Conservation (phyloP, 495 filamentous ascomycete genomes). For the Cryomyces antarcticus region DNA sequence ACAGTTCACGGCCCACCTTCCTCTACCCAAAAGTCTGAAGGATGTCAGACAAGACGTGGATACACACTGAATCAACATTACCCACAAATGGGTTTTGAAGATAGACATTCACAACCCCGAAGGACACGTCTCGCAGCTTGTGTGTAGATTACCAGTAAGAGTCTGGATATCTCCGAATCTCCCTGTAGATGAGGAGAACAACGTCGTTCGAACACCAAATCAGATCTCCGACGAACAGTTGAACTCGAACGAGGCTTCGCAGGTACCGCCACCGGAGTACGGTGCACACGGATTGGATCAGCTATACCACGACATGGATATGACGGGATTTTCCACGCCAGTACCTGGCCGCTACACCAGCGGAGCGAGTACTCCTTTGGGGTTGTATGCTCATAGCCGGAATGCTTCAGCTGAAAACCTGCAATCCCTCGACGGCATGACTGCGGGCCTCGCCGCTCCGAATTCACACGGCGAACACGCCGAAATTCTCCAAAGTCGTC, state of each 20-base stretch:
- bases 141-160: slow-evolving; percentile 65
- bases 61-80: slow-evolving; percentile 59
- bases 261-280: slow-evolving; percentile 65
- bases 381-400: slow-evolving; percentile 48
- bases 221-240: slow-evolving; percentile 19
- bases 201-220: slow-evolving; percentile 31
- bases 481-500: no score
- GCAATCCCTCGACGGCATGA: slow-evolving; percentile 35
- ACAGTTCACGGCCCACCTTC: slow-evolving; percentile 43
- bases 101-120: slow-evolving; percentile 85
- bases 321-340: slow-evolving; percentile 56
- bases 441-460: slow-evolving; percentile 4
- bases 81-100: slow-evolving; percentile 70
- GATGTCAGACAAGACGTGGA: slow-evolving; percentile 76
- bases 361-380: slow-evolving; percentile 45
- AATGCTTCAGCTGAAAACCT: slow-evolving; percentile 65
- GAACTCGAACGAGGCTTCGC: slow-evolving; percentile 13
- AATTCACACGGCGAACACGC: no score
- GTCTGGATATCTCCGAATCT: slow-evolving; percentile 89
- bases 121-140: slow-evolving; percentile 77
- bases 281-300: slow-evolving; percentile 73
- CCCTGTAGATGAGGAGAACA: slow-evolving; percentile 61
- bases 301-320: slow-evolving; percentile 68
- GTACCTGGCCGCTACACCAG: slow-evolving; percentile 28
- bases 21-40: slow-evolving; percentile 56